Conservation (phyloP, 768 basidiomycete species). For the Roridomyces roridus region DNA sequence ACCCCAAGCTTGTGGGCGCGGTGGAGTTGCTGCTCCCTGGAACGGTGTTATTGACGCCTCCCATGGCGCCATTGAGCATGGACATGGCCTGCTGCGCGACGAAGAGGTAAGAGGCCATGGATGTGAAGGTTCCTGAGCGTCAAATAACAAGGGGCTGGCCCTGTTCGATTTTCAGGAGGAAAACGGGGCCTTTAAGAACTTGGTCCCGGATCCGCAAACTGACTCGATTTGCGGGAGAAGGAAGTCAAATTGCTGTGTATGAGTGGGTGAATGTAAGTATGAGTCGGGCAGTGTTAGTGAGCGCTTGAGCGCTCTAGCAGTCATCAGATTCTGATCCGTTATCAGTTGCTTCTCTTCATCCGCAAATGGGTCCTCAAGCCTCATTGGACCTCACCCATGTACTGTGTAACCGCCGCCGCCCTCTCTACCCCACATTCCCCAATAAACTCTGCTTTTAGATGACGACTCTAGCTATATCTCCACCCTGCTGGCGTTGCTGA, state of each 20-base stretch:
- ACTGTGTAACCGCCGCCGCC: conserved; percentile 47
- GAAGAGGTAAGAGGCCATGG: conserved; percentile 33
- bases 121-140: conserved; percentile 1
- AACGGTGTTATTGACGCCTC: conserved; percentile 13
- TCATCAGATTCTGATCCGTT: too few species aligned
- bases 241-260: too few species aligned
- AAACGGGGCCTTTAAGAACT: neutral
- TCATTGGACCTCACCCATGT: conserved; percentile 74
- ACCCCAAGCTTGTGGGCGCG: conserved; percentile 11
- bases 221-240: too few species aligned
- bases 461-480: conserved; percentile 66
- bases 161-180: neutral
- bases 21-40: conserved; percentile 21
- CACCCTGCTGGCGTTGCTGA: conserved; percentile 63
- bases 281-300: too few species aligned
- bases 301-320: too few species aligned
- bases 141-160: too few species aligned
- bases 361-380: too few species aligned
- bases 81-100: conserved; percentile 31
- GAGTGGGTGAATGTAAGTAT: too few species aligned
- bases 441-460: conserved; percentile 45
- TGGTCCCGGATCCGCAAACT: too few species aligned
- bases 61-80: conserved; percentile 15
- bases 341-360: too few species aligned
- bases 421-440: neutral